Conservation (phyloP, 75 land plant species). For the Pinus tabuliformis region DNA sequence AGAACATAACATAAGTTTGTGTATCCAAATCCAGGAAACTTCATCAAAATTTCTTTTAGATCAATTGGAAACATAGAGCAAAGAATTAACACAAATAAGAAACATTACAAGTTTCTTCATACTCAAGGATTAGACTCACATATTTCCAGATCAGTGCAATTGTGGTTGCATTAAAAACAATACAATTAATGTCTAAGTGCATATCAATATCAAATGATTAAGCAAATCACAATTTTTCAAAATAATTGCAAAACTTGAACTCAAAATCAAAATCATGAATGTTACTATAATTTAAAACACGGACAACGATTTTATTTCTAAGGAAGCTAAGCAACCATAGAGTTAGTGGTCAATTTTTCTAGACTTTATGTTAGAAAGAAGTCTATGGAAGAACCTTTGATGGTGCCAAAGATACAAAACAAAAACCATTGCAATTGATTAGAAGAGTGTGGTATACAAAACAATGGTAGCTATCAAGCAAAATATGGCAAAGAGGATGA, state of each 20-base stretch:
- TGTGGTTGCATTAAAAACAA: neutral
- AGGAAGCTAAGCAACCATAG: neutral
- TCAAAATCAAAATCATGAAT: neutral
- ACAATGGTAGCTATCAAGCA: no score
- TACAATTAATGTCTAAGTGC: neutral
- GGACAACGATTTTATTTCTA: neutral
- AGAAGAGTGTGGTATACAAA: no score
- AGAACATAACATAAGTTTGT: neutral
- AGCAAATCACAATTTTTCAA: neutral
- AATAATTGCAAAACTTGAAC: neutral
- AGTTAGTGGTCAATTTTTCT: neutral
- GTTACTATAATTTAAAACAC: neutral
- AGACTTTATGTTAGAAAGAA: no score
- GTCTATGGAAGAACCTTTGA: no score
- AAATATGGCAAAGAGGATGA: no score
- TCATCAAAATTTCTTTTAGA: neutral
- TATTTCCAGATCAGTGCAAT: neutral
- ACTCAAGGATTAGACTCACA: neutral
- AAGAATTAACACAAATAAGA: neutral
- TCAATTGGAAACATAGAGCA: neutral
- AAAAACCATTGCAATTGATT: no score
- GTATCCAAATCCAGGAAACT: neutral
- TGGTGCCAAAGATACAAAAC: no score
- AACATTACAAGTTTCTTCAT: neutral
- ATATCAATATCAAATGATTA: neutral